Evolutionary conservation across 1,284 basidiomycete genomes (phyloP).

Genomic region (Microbotryomycetes sp.): DNA sequence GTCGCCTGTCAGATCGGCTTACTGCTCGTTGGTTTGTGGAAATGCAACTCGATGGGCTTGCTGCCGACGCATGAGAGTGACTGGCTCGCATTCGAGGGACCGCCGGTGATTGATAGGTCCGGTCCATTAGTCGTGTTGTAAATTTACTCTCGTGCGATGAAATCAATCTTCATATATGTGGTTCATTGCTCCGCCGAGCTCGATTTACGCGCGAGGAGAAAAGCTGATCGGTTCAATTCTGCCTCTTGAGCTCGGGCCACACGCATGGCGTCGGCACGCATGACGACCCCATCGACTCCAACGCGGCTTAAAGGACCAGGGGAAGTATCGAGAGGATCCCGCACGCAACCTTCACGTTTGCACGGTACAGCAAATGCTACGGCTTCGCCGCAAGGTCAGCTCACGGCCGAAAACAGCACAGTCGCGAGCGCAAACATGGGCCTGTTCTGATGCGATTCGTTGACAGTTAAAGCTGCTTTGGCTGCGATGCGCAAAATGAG

Average conservation of each 20-base stretch:
- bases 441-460: too few species aligned
- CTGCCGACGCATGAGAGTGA: conserved; percentile 34
- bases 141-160: not conserved
- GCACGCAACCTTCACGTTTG: not conserved
- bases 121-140: not conserved
- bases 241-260: not conserved
- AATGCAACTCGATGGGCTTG: conserved; percentile 37
- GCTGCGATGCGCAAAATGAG: conserved; percentile 14
- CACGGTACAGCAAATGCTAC: not conserved
- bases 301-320: not conserved
- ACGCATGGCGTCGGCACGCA: not conserved
- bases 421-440: too few species aligned
- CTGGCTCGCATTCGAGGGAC: conserved; percentile 30
- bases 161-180: not conserved
- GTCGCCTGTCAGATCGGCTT: conserved; percentile 34
- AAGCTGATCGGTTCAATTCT: too few species aligned
- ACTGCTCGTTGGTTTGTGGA: conserved; percentile 36
- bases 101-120: not conserved
- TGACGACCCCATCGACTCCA: not conserved
- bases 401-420: too few species aligned
- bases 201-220: too few species aligned
- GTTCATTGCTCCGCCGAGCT: not conserved
- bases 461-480: conserved; percentile 25
- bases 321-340: not conserved
- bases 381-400: not conserved